Evolutionary conservation across 2,329 filamentous ascomycete genomes (phyloP).

Genomic region (Colletotrichum chrysophilum): DNA sequence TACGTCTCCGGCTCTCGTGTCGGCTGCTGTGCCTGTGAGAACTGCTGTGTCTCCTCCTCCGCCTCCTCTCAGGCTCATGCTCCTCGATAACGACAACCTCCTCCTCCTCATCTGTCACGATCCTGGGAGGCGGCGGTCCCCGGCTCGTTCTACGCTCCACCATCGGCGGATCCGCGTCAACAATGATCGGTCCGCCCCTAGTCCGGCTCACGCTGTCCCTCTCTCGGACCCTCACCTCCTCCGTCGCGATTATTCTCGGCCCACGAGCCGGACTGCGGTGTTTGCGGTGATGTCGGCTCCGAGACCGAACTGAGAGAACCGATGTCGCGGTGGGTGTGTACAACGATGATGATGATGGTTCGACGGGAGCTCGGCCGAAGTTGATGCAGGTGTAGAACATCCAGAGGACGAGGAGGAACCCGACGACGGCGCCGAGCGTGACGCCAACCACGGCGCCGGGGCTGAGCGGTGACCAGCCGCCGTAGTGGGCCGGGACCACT

Average conservation of each 20-base stretch:
- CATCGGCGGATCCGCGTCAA: conserved; percentile 29
- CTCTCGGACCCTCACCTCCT: conserved; percentile 31
- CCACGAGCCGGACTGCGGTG: conserved; percentile 9
- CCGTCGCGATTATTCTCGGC: conserved; percentile 30
- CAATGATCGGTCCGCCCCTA: conserved; percentile 25
- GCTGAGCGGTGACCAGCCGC: conserved; percentile 33
- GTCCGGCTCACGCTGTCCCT: conserved; percentile 14
- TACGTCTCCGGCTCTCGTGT: conserved; percentile 8
- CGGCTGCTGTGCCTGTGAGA: not conserved
- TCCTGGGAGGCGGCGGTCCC: conserved; percentile 30
- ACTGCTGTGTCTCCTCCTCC: conserved; percentile 7
- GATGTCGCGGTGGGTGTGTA: conserved; percentile 24
- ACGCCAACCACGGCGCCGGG: conserved; percentile 50
- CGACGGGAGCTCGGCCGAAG: conserved; percentile 38
- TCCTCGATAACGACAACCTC: conserved; percentile 40
- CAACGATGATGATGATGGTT: conserved; percentile 18
- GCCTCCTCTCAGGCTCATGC: conserved; percentile 31
- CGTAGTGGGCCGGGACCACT: conserved; percentile 41
- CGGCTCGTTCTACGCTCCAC: conserved; percentile 20
- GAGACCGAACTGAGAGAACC: conserved; percentile 25
- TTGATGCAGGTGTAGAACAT: conserved; percentile 56
- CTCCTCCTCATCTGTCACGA: conserved; percentile 30
- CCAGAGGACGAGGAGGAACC: conserved; percentile 58
- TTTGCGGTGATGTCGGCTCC: conserved; percentile 10
- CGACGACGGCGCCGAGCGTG: conserved; percentile 50